Conservation (phyloP, 331 rosid species). For the Ulmus americana region DNA sequence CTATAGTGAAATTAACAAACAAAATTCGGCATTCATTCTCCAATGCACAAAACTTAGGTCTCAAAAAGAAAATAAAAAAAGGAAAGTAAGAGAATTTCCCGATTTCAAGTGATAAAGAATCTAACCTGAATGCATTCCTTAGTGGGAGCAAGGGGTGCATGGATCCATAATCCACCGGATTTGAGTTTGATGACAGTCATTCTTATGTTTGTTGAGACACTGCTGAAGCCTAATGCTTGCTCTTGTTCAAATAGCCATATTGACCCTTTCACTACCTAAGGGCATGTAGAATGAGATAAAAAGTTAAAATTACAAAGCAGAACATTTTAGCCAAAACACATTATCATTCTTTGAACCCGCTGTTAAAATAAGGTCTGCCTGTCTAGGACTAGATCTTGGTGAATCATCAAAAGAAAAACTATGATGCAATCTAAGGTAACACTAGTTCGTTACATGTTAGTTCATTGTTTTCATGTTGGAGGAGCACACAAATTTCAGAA, state of each 20-base stretch:
- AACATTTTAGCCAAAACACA: constrained; percentile 1
- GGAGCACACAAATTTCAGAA: not conserved
- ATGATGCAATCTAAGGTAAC: not conserved
- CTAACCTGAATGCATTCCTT: constrained; percentile 86
- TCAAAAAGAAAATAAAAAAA: not conserved
- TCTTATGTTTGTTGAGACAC: constrained; percentile 91
- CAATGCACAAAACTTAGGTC: no score
- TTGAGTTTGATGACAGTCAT: constrained; percentile 94
- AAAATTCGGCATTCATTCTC: no score
- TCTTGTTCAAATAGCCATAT: constrained; percentile 97
- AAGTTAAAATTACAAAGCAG: constrained; percentile 20
- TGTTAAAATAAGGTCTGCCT: no score
- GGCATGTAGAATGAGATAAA: constrained; percentile 11
- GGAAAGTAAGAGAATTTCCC: constrained; percentile 2
- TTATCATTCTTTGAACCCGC: not conserved
- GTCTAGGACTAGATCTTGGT: no score
- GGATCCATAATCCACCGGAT: constrained; percentile 92
- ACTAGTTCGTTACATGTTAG: not conserved
- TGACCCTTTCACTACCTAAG: constrained; percentile 73
- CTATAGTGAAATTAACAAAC: no score
- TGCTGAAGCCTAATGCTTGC: constrained; percentile 98
- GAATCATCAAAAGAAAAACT: not conserved
- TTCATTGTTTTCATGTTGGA: not conserved
- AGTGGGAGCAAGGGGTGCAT: constrained; percentile 96
- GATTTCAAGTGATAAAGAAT: no score